Evolutionary conservation across 1,139 yeast species (phyloP).

Genomic region (Lodderomyces orthopsilosis): DNA sequence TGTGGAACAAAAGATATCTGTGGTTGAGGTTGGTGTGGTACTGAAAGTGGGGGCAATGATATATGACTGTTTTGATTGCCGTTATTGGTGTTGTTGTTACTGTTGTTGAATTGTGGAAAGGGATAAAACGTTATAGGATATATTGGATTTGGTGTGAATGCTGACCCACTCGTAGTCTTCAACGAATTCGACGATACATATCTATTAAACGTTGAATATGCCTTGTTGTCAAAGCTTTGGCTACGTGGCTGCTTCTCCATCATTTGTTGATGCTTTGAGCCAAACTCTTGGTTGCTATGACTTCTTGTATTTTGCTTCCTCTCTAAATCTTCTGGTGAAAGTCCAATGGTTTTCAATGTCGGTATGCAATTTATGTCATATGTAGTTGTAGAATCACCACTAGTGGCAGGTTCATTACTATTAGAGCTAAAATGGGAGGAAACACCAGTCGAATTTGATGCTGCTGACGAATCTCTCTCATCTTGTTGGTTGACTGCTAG

Average conservation of each 20-base stretch:
- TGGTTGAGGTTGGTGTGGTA: constrained; percentile 3
- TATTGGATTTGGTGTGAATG: constrained; percentile 15
- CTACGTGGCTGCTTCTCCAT: constrained; percentile 13
- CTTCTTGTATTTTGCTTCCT: constrained; percentile 10
- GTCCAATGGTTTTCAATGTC: constrained; percentile 3
- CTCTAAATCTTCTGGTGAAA: neutral
- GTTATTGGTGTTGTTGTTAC: neutral
- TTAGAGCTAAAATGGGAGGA: constrained; percentile 2
- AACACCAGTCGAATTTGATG: neutral
- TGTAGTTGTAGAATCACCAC: constrained; percentile 3
- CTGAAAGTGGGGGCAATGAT: constrained; percentile 2
- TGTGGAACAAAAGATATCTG: neutral
- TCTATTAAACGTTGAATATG: neutral
- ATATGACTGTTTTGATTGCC: constrained; percentile 4
- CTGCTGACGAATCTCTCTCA: neutral
- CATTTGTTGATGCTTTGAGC: constrained; percentile 5
- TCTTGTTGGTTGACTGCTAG: constrained; percentile 3
- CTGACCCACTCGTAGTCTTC: constrained; percentile 5
- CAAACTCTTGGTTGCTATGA: neutral
- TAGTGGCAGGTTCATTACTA: constrained; percentile 2
- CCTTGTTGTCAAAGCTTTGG: neutral
- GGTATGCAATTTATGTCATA: neutral
- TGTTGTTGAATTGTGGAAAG: constrained; percentile 1
- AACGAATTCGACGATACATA: neutral
- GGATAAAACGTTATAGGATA: constrained; percentile 5